Base-by-base conservation (phyloP, 176 grass and related monocot genomes). In the Tuctoria greenei region DNA sequence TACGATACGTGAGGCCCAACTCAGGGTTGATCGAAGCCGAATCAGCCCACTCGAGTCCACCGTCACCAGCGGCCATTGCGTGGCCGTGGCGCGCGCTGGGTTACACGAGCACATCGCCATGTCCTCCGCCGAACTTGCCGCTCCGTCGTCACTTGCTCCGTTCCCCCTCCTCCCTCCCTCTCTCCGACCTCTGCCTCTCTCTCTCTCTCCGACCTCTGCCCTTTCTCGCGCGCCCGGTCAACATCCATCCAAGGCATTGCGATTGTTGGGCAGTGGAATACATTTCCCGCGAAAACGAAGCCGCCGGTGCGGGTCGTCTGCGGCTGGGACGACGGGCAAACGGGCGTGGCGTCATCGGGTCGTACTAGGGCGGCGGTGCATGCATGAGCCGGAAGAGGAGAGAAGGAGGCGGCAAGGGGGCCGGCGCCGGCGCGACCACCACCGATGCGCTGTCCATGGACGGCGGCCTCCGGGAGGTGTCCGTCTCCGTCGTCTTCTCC, bases 381-480 rank as follows among this genome's bases (percentile, higher is more conserved):
- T 69, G 82, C 80, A 92, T 88, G 89, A 92, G 71, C 83, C 83
- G 52, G 79, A 92, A 88, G 82, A 82, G 79, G 85, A 91, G 79
- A 79, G 83, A 71, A 60, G 82, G 78, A 21, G 86, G 74, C 67
- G 79, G 72, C 35, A 86, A 54, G 61, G 78, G 69, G 81, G 61
- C 23, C 52, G 65, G 67, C 40, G 77, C 68, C 51, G 60, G 66
- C 16, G 7, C 50, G 34, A 56, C 5, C 79, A 31, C 38, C 17
- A 41, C 79, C 42, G 79, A 88, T 83, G 75, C 71, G 70, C 64
- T 85, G 59, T 80, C 87, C 82, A 89, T 89, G 87, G 73, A 89
- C 61, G 82, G 78, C 59, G 78, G 83, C 81, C 78, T 93, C 64
- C 86, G 88, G 66, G 86, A 91, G 88, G 69, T 93, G 71, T 91